phyloP scores from a whole-genome alignment of 2,329 filamentous ascomycete species.

The Bipolaris gigantea region DNA sequence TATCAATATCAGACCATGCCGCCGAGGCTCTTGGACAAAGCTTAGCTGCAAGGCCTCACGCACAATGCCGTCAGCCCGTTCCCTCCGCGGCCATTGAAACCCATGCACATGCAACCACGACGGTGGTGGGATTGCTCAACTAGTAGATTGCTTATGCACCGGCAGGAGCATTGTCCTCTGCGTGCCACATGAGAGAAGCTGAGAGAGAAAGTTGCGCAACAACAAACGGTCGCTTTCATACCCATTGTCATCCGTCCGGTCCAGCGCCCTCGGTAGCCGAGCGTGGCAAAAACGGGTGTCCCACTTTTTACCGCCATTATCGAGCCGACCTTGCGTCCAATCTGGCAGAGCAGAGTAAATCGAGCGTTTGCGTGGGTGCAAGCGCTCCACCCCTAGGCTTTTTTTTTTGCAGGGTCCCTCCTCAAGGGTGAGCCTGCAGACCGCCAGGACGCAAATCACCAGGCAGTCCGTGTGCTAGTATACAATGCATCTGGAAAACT shows the following conservation, averaged over 20 bases:
- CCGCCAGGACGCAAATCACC: background rate
- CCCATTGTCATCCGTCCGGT: constrained; percentile 7
- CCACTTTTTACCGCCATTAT: background rate
- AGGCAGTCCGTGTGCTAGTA: constrained; percentile 5
- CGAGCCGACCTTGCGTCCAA: constrained; percentile 2
- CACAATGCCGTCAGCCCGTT: constrained; percentile 27
- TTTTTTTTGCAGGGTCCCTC: constrained; percentile 7
- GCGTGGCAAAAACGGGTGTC: background rate
- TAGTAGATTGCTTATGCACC: constrained; percentile 6
- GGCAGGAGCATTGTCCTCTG: background rate
- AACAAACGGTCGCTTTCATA: background rate
- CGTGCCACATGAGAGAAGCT: background rate
- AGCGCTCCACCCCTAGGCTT: constrained; percentile 9
- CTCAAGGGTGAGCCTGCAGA: constrained; percentile 9
- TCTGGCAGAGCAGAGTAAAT: constrained; percentile 7
- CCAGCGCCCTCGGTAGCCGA: constrained; percentile 12
- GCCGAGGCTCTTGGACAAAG: constrained; percentile 36
- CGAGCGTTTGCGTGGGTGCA: constrained; percentile 12
- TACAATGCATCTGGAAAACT: background rate
- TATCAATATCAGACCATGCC: constrained; percentile 22
- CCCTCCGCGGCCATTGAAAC: constrained; percentile 15
- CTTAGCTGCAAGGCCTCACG: constrained; percentile 26
- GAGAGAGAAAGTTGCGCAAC: background rate
- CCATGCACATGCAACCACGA: background rate
- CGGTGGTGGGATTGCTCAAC: constrained; percentile 12